A percentile compares a stretch with the other conserved stretches of the same genome.
Evolutionary conservation across 1,284 basidiomycete genomes (phyloP).

Genomic region (Irpex sp.): DNA sequence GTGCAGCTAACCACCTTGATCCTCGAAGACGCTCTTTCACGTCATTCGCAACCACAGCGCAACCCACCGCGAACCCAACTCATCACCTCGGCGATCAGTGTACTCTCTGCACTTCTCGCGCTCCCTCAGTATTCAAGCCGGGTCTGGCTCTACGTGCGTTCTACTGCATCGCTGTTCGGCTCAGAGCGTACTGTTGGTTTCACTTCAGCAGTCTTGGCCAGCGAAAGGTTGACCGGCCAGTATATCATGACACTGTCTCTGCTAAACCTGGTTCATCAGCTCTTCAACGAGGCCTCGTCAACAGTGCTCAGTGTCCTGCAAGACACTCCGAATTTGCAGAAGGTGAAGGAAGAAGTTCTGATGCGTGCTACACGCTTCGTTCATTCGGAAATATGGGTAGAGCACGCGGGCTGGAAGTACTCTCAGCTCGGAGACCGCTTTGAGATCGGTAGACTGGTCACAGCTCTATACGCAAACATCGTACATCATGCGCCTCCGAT

Average conservation of each 20-base stretch:
- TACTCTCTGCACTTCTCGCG: constrained; percentile 75
- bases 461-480: constrained; percentile 63
- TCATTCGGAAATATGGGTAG: constrained; percentile 83
- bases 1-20: constrained; percentile 81
- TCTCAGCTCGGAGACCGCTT: constrained; percentile 73
- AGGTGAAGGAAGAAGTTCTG: constrained; percentile 80
- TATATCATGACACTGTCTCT: constrained; percentile 80
- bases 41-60: constrained; percentile 40
- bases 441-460: constrained; percentile 70
- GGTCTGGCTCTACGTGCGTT: constrained; percentile 84
- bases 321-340: constrained; percentile 54
- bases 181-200: constrained; percentile 50
- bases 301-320: constrained; percentile 50
- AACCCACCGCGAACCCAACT: constrained; percentile 52
- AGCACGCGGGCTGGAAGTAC: constrained; percentile 82
- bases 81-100: constrained; percentile 76
- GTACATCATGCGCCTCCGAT: constrained; percentile 59
- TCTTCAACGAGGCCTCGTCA: constrained; percentile 71
- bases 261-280: constrained; percentile 70
- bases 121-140: constrained; percentile 72
- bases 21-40: constrained; percentile 75
- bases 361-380: constrained; percentile 74
- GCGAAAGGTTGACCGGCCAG: constrained; percentile 69
- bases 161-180: constrained; percentile 74
- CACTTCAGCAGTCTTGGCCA: constrained; percentile 62